A percentile compares a stretch with the other conserved stretches of the same genome.
Conservation (phyloP, 2,329 filamentous ascomycete genomes). For the Canariomyces notabilis region DNA sequence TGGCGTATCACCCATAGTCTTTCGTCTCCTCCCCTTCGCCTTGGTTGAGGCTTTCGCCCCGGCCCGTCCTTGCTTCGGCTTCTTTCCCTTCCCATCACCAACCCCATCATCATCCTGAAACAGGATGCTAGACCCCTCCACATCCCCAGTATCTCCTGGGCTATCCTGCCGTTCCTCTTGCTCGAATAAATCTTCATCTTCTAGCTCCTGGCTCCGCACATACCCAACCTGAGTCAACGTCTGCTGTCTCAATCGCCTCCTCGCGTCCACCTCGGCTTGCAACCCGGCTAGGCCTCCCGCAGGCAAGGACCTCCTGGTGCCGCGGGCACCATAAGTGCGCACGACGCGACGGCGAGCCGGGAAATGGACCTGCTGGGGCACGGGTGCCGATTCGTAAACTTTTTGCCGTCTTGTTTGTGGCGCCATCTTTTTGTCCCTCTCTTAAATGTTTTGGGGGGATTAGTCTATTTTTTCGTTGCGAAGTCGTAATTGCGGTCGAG, state of each 20-base stretch:
- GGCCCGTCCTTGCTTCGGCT: slow-evolving; percentile 2
- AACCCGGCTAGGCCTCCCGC: too few species aligned
- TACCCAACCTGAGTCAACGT: slow-evolving; percentile 34
- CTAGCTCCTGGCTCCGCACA: slow-evolving; percentile 6
- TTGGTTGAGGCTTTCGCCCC: slow-evolving; percentile 6
- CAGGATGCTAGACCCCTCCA: not conserved
- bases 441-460: too few species aligned
- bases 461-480: too few species aligned
- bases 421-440: too few species aligned
- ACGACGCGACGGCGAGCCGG: slow-evolving; percentile 25
- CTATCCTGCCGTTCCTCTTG: slow-evolving; percentile 2
- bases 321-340: slow-evolving; percentile 29
- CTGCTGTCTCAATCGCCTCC: slow-evolving; percentile 25
- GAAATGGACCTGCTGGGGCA: slow-evolving; percentile 29
- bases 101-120: slow-evolving; percentile 9
- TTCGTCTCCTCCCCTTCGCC: slow-evolving; percentile 22
- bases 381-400: slow-evolving; percentile 27
- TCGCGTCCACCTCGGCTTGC: too few species aligned
- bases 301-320: slow-evolving; percentile 16
- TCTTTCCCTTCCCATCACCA: not conserved
- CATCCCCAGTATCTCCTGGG: not conserved
- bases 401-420: too few species aligned
- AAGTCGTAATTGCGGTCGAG: too few species aligned
- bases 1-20: slow-evolving; percentile 27
- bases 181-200: slow-evolving; percentile 1